Evolutionary conservation across 2,329 filamentous ascomycete species (phyloP).

Genomic region (Xylariomycetidae sp.): DNA sequence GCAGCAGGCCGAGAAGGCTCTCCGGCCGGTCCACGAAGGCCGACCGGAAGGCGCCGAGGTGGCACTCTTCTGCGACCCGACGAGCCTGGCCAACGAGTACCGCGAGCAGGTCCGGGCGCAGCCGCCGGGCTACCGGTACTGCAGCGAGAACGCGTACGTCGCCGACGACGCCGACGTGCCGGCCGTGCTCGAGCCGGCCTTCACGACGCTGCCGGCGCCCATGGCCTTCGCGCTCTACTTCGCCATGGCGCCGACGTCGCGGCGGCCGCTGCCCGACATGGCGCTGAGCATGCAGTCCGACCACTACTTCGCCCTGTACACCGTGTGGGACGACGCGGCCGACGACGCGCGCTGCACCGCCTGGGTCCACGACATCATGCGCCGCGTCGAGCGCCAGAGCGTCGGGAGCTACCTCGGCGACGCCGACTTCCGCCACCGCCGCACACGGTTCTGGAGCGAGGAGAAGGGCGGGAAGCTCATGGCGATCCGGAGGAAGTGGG

Average conservation of each 20-base stretch:
- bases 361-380: conserved; percentile 42
- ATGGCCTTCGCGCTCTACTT: conserved; percentile 46
- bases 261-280: conserved; percentile 42
- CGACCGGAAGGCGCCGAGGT: conserved; percentile 32
- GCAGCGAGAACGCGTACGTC: conserved; percentile 47
- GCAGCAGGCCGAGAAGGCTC: conserved; percentile 28
- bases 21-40: conserved; percentile 31
- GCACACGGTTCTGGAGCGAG: conserved; percentile 43
- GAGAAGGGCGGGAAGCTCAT: conserved; percentile 36
- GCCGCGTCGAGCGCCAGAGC: conserved; percentile 32
- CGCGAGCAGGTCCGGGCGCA: conserved; percentile 39
- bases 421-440: conserved; percentile 44
- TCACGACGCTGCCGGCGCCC: conserved; percentile 40
- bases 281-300: conserved; percentile 50
- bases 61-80: conserved; percentile 35
- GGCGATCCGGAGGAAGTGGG: conserved; percentile 38
- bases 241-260: conserved; percentile 44
- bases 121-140: conserved; percentile 44
- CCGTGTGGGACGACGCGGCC: conserved; percentile 40
- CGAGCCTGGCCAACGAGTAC: conserved; percentile 37
- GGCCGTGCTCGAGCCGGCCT: conserved; percentile 38
- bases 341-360: conserved; percentile 39
- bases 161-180: conserved; percentile 41
- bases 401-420: conserved; percentile 52
- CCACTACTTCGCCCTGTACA: conserved; percentile 52